Conservation (phyloP, 2,329 filamentous ascomycete genomes). For the Aureobasidium sp. region DNA sequence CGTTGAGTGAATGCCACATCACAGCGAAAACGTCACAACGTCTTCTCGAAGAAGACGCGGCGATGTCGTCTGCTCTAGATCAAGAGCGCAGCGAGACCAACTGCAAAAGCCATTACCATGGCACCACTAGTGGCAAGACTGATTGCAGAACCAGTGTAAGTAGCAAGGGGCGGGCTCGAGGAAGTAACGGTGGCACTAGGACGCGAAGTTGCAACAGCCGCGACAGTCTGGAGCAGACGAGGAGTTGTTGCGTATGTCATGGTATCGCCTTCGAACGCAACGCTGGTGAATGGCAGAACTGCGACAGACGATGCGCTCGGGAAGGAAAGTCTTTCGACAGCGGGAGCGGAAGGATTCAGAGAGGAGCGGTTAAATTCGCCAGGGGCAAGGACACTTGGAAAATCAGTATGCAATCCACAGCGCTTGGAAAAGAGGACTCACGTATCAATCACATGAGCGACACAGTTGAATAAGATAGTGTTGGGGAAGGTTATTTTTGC, state of each 20-base stretch:
- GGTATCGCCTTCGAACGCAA: constrained; percentile 3
- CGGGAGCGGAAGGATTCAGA: neutral
- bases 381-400: constrained; percentile 17
- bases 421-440: neutral
- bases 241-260: constrained; percentile 9
- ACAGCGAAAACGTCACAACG: no score
- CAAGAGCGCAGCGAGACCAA: constrained; percentile 29
- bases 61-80: constrained; percentile 28
- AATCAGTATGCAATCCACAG: neutral
- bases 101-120: neutral
- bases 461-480: constrained; percentile 61
- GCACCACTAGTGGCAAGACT: neutral
- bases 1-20: no score
- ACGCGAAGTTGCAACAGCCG: neutral
- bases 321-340: neutral
- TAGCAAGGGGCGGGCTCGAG: neutral
- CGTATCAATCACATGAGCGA: constrained; percentile 59
- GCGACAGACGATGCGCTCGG: neutral
- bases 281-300: neutral
- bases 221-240: constrained; percentile 1
- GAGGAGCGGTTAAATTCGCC: constrained; percentile 1
- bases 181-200: neutral
- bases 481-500: constrained; percentile 57
- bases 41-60: no score
- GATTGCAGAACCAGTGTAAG: neutral